Conservation (phyloP, 225 moss, liverwort and hornwort species). For the Takakia lepidozioides region DNA sequence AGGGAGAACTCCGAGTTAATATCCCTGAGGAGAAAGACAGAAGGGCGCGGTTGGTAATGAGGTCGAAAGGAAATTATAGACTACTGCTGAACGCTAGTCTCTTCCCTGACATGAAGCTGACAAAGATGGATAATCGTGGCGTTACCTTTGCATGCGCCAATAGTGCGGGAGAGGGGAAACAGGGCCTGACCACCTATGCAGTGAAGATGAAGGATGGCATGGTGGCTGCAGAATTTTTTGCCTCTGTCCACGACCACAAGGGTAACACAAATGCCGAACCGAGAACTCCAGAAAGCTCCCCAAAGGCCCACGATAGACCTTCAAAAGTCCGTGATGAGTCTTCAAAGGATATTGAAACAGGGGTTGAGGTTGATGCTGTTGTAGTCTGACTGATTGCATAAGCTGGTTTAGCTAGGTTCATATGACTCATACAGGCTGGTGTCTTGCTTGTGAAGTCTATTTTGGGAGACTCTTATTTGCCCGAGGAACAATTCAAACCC, state of each 20-base stretch:
- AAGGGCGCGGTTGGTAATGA: conserved; percentile 81
- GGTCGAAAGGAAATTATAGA: conserved; percentile 79
- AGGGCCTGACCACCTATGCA: conserved; percentile 68
- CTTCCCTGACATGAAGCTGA: conserved; percentile 85
- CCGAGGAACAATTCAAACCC: too few species aligned
- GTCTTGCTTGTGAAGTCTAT: too few species aligned
- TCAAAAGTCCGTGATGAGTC: conserved; percentile 10
- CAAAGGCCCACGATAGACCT: conserved; percentile 46
- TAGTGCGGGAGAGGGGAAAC: conserved; percentile 64
- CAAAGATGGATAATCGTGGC: conserved; percentile 91
- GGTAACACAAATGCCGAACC: conserved; percentile 37
- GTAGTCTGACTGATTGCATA: too few species aligned
- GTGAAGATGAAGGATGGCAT: conserved; percentile 62
- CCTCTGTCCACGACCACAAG: conserved; percentile 63
- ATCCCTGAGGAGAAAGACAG: conserved; percentile 61
- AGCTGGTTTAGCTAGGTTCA: too few species aligned
- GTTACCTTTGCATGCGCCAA: conserved; percentile 78
- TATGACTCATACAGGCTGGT: too few species aligned
- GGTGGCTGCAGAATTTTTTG: conserved; percentile 58
- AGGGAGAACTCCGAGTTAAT: conserved; percentile 75
- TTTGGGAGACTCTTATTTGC: too few species aligned
- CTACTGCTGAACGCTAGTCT: conserved; percentile 78
- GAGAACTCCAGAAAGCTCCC: conserved; percentile 65
- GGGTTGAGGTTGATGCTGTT: conserved; percentile 1
- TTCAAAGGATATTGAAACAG: conserved; percentile 15